phyloP scores from a whole-genome alignment of 805 yeast species.

The Metschnikowia colocasiae region DNA sequence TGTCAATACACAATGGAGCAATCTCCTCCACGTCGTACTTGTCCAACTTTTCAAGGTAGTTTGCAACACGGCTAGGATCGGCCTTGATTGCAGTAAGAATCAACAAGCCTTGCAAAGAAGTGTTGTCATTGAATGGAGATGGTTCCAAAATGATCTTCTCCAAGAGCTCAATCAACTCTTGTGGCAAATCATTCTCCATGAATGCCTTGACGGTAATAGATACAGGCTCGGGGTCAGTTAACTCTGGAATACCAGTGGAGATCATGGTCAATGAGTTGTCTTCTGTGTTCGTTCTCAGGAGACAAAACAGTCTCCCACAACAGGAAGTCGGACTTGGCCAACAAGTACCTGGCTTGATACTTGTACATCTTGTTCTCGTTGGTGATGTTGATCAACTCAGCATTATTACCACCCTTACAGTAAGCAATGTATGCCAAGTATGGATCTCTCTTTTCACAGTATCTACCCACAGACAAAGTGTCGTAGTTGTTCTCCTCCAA shows the following conservation, averaged over 20 bases:
- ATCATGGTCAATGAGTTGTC: conserved; percentile 89
- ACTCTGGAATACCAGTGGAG: conserved; percentile 93
- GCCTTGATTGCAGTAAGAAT: conserved; percentile 94
- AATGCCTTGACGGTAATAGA: conserved; percentile 92
- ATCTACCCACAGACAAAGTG: conserved; percentile 92
- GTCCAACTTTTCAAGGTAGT: conserved; percentile 84
- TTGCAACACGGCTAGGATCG: conserved; percentile 78
- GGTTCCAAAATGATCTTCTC: conserved; percentile 97
- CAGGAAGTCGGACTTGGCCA: conserved; percentile 78
- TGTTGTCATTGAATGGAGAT: conserved; percentile 93
- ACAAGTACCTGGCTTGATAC: conserved; percentile 95
- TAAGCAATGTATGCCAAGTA: conserved; percentile 96
- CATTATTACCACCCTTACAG: conserved; percentile 91
- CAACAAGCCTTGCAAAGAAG: conserved; percentile 89
- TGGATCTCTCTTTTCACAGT: conserved; percentile 99
- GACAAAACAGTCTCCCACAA: conserved; percentile 80
- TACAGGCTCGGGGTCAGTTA: conserved; percentile 88
- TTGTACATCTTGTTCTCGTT: conserved; percentile 98
- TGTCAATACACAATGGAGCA: conserved; percentile 87
- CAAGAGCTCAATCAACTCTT: conserved; percentile 87
- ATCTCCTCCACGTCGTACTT: conserved; percentile 91
- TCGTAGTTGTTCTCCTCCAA: conserved; percentile 90
- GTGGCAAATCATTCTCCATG: conserved; percentile 91
- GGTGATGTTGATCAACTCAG: conserved; percentile 84
- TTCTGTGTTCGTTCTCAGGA: conserved; percentile 78